Evolutionary conservation across 192 early-diverging fungal species (phyloP), one percentile per base, ranked within the genome.

Genomic region (Phycomyces nitens): DNA sequence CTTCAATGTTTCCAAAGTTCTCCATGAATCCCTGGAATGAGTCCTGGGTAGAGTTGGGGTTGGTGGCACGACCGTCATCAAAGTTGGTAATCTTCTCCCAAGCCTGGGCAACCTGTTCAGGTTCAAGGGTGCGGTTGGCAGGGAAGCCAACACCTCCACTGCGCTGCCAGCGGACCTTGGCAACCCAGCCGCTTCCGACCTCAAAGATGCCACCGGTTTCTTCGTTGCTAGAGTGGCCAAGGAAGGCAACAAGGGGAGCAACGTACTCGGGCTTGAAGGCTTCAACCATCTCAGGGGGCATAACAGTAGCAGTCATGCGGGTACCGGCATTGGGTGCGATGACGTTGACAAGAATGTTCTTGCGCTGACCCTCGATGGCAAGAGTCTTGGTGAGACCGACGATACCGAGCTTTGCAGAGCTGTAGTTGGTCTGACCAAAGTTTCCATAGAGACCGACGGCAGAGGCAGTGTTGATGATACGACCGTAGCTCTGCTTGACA

Each of bases 281-380:
- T 52, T 92, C 93, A 58, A 97, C 88, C 73, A 98, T 88, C 59
- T 99, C 96, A 26, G 92, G 91, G 10, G 95, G 94, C 86, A 98
- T 86, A 62, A 99, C 80, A 53, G 95, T 98, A 62, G 95, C 96
- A 7, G 95, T 97, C 96, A 99, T 99, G 44, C 87, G 81, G 4
- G 96, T 98, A 41, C 94, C 95, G 15, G 96, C 96, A 70, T 93
- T 98, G 62, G 96, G 96, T 27, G 95, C 96, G 78, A 99, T 95
- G 54, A 93, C 89, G 76, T 99, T 98, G 58, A 81, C 83, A 60
- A 94, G 76, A 77, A 99, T 99, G 75, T 95, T 95, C 74, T 88
- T 82, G 70, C 91, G 89, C 62, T 81, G 78, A 62, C 96, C 96
- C 80, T 99, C 96, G 5, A 93, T 68, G 43, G 95, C 94, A 60